A percentile compares a stretch with the other conserved stretches of the same genome.
phyloP scores from a whole-genome alignment of 441 rosid genomes.

The Populus tomentosa region DNA sequence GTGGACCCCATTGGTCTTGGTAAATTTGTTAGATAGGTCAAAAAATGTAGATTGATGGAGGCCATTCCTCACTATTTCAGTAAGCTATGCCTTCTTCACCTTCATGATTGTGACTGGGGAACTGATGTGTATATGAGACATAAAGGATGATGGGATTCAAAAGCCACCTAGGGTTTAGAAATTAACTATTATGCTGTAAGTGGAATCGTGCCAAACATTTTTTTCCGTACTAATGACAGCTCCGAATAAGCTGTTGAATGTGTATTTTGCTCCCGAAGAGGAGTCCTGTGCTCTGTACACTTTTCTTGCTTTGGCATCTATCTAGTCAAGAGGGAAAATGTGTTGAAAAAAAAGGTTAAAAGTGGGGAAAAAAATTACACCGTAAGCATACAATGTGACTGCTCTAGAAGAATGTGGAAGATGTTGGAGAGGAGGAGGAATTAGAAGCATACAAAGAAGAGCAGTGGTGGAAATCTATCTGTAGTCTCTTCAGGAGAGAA shows the following conservation, averaged over 20 bases:
- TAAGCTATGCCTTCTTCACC: not conserved
- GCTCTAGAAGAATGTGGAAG: not conserved
- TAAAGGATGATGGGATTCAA: not conserved
- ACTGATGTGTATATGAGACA: not conserved
- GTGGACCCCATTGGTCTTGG: constrained; percentile 16
- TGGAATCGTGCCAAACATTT: not conserved
- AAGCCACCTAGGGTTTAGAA: not conserved
- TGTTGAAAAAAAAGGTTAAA: not conserved
- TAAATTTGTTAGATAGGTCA: constrained; percentile 9
- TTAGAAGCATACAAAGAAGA: constrained; percentile 13
- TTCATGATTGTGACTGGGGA: not conserved
- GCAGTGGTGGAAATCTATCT: constrained; percentile 60
- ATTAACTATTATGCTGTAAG: not conserved
- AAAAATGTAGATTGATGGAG: constrained; percentile 16
- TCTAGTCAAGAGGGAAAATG: not conserved
- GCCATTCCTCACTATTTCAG: not conserved
- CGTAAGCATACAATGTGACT: not conserved
- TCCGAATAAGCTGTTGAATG: not conserved
- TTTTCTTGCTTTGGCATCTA: not conserved
- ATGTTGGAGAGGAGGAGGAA: constrained; percentile 14
- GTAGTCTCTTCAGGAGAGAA: constrained; percentile 47
- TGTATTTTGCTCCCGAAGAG: not conserved
- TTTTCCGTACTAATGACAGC: not conserved
- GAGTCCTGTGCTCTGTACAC: not conserved
- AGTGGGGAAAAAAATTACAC: not conserved